Percentiles rank a stretch among this genome's conserved stretches.
phyloP scores from a whole-genome alignment of 2,329 filamentous ascomycete genomes.

The Cladosporium halotolerans region DNA sequence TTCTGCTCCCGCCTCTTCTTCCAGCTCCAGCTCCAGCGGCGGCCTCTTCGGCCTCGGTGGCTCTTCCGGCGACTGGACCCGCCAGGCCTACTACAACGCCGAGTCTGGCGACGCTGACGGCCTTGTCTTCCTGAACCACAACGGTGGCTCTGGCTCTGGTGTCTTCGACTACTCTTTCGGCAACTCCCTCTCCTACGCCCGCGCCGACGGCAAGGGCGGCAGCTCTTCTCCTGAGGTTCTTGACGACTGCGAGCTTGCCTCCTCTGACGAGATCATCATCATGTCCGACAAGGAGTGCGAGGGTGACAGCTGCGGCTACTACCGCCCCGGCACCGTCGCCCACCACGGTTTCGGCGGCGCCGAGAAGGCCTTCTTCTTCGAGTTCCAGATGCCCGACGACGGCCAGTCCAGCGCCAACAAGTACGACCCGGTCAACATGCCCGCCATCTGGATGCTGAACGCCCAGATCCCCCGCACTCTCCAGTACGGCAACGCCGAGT shows the following conservation, averaged over 20 bases:
- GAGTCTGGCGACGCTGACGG: constrained; percentile 41
- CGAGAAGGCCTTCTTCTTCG: constrained; percentile 66
- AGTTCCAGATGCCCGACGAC: constrained; percentile 65
- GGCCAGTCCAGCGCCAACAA: constrained; percentile 38
- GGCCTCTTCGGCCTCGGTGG: constrained; percentile 17
- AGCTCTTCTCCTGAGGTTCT: constrained; percentile 46
- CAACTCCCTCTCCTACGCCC: constrained; percentile 52
- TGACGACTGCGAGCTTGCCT: constrained; percentile 43
- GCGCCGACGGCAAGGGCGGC: constrained; percentile 41
- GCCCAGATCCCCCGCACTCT: constrained; percentile 62
- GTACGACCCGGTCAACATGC: constrained; percentile 52
- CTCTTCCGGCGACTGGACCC: constrained; percentile 27
- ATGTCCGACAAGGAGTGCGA: constrained; percentile 47
- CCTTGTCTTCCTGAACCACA: constrained; percentile 54
- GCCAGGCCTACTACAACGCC: constrained; percentile 32
- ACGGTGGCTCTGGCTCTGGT: constrained; percentile 51
- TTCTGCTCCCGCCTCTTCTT: constrained; percentile 14
- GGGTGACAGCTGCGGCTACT: constrained; percentile 36
- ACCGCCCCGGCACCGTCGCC: constrained; percentile 30
- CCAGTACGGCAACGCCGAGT: constrained; percentile 58
- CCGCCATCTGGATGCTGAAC: constrained; percentile 71
- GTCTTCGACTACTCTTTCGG: constrained; percentile 50
- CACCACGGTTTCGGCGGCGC: constrained; percentile 64
- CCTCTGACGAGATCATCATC: constrained; percentile 46
- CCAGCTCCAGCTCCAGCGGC: constrained; percentile 10